A percentile compares a stretch with the other conserved stretches of the same genome.
Conservation (phyloP, 306 rosid genomes). For the Prunus davidiana region DNA sequence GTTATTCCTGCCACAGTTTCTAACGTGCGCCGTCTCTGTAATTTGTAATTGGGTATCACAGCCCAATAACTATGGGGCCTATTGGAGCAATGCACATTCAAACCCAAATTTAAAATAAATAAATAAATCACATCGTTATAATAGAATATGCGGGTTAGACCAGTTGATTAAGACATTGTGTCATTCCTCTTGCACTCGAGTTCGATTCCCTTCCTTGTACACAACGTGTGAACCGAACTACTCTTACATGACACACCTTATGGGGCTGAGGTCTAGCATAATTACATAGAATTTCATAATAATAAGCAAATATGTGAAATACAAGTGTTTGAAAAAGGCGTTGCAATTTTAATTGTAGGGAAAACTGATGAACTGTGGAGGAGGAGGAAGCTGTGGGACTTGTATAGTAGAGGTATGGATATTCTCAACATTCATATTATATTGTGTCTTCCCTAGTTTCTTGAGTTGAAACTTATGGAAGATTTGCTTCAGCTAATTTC, state of each 20-base stretch:
- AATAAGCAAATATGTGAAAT: background rate
- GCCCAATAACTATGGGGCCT: background rate
- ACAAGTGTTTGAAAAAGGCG: background rate
- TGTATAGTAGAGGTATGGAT: constrained; percentile 74
- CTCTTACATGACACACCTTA: too few species aligned
- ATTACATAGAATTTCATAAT: background rate
- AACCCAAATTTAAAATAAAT: background rate
- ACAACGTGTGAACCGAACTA: too few species aligned
- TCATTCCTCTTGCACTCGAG: too few species aligned
- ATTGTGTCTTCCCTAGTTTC: background rate
- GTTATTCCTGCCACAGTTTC: background rate
- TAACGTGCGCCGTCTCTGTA: background rate
- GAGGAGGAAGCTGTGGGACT: constrained; percentile 94
- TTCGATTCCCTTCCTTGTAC: too few species aligned
- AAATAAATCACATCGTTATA: too few species aligned
- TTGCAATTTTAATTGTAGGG: constrained; percentile 46
- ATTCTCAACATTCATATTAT: background rate
- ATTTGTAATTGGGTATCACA: background rate
- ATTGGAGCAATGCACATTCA: background rate
- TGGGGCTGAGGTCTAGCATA: too few species aligned
- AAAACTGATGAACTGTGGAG: constrained; percentile 92
- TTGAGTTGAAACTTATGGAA: background rate
- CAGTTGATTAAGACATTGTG: too few species aligned
- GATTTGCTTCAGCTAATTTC: background rate
- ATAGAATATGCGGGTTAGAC: too few species aligned